A percentile compares a stretch with the other conserved stretches of the same genome.
Conservation (phyloP, 192 early-diverging fungal species). For the Tieghemiomyces parasiticus region DNA sequence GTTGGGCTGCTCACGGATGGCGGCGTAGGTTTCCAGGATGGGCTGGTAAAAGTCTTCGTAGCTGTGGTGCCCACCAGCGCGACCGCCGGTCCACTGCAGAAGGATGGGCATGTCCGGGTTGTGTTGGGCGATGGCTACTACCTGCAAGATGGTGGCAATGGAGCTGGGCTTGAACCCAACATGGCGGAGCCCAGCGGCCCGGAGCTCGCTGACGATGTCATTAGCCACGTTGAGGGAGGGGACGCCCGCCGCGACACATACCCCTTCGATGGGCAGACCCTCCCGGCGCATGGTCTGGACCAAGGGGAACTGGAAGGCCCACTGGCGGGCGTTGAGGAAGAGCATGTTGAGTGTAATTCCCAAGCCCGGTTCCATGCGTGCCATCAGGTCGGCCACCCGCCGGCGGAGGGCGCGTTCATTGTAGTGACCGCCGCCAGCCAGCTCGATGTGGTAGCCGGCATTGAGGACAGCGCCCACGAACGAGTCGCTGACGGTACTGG, state of each 20-base stretch:
- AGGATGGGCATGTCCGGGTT: slow-evolving; percentile 74
- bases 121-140: slow-evolving; percentile 67
- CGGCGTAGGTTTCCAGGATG: slow-evolving; percentile 63
- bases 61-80: slow-evolving; percentile 91
- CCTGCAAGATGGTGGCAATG: slow-evolving; percentile 61
- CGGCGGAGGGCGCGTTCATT: slow-evolving; percentile 46
- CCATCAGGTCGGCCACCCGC: slow-evolving; percentile 61
- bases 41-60: slow-evolving; percentile 92
- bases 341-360: slow-evolving; percentile 86
- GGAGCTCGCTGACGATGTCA: slow-evolving; percentile 59
- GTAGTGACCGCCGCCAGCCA: slow-evolving; percentile 85
- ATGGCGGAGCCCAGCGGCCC: slow-evolving; percentile 60
- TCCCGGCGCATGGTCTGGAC: slow-evolving; percentile 63
- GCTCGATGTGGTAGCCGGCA: slow-evolving; percentile 80
- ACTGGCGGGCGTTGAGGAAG: slow-evolving; percentile 79
- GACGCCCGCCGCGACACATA: slow-evolving; percentile 86
- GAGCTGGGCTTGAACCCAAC: slow-evolving; percentile 77
- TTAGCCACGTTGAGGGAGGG: slow-evolving; percentile 74
- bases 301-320: slow-evolving; percentile 83
- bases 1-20: slow-evolving; percentile 66
- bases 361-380: slow-evolving; percentile 52
- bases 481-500: slow-evolving; percentile 57
- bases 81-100: slow-evolving; percentile 94
- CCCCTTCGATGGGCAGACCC: slow-evolving; percentile 75
- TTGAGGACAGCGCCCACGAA: slow-evolving; percentile 79